Conservation (phyloP, 306 rosid species). For the Quercus agrifolia region DNA sequence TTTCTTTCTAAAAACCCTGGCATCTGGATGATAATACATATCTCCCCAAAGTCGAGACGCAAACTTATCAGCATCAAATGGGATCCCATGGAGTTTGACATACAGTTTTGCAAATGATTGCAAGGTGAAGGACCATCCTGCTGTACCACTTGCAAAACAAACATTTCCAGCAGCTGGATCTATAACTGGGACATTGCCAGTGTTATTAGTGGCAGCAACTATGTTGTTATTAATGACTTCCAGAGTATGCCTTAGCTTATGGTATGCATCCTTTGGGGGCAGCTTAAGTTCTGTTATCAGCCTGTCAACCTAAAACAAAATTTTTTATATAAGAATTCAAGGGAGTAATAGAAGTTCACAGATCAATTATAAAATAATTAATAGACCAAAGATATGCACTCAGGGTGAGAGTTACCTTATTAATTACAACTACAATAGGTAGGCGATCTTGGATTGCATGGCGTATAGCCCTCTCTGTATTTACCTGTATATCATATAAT, state of each 20-base stretch:
- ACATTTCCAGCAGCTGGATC: slow-evolving; percentile 96
- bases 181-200: slow-evolving; percentile 83
- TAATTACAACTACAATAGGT: slow-evolving; percentile 89
- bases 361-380: neutral
- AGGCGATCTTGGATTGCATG: slow-evolving; percentile 92
- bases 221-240: slow-evolving; percentile 86
- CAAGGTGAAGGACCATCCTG: slow-evolving; percentile 97
- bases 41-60: slow-evolving; percentile 98
- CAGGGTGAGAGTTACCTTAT: slow-evolving; percentile 51
- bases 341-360: neutral
- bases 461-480: slow-evolving; percentile 96
- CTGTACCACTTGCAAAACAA: slow-evolving; percentile 91
- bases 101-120: slow-evolving; percentile 89
- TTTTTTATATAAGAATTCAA: neutral
- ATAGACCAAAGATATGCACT: neutral
- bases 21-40: slow-evolving; percentile 71
- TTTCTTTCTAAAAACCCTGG: slow-evolving; percentile 74
- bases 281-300: slow-evolving; percentile 91
- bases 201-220: slow-evolving; percentile 81
- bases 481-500: slow-evolving; percentile 51
- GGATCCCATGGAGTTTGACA: slow-evolving; percentile 82
- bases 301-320: slow-evolving; percentile 68
- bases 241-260: slow-evolving; percentile 85
- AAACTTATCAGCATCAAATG: slow-evolving; percentile 73
- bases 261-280: slow-evolving; percentile 96